These are phyloP conservation scores for Bipolaris oryzae DNA, from an alignment of 2,329 filamentous ascomycete species.

Conservation along the genomic window DNA sequence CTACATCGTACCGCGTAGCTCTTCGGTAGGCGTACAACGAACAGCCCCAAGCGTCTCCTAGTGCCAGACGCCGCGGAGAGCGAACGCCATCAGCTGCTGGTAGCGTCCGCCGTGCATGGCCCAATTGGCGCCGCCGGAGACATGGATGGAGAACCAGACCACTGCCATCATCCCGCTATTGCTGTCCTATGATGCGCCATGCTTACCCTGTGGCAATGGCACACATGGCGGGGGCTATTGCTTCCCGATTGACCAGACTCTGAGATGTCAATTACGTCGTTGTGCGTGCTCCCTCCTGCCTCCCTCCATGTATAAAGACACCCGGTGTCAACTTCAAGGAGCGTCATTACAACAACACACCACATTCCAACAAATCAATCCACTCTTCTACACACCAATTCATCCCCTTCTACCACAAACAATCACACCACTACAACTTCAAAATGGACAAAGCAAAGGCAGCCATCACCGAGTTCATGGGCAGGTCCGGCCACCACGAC, in stretches of 20 bases:
- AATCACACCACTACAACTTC: constrained; percentile 7
- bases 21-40: constrained; percentile 11
- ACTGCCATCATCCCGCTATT: constrained; percentile 3
- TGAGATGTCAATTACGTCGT: constrained; percentile 34
- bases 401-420: constrained; percentile 3
- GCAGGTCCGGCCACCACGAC: constrained; percentile 67
- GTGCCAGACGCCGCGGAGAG: constrained; percentile 23
- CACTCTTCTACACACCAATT: constrained; percentile 4
- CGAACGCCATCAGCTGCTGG: constrained; percentile 17
- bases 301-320: constrained; percentile 28
- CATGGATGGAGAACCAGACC: constrained; percentile 14
- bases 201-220: neutral
- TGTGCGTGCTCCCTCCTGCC: constrained; percentile 15
- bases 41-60: constrained; percentile 11
- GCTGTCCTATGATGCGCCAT: neutral
- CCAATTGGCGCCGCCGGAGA: constrained; percentile 9
- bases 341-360: constrained; percentile 23
- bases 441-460: constrained; percentile 68
- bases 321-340: constrained; percentile 10
- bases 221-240: neutral
- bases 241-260: constrained; percentile 2
- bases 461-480: constrained; percentile 65
- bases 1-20: constrained; percentile 10
- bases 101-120: neutral
- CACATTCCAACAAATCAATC: constrained; percentile 3